Evolutionary conservation across 441 rosid genomes (phyloP).

Genomic region (Omphalea diandra): DNA sequence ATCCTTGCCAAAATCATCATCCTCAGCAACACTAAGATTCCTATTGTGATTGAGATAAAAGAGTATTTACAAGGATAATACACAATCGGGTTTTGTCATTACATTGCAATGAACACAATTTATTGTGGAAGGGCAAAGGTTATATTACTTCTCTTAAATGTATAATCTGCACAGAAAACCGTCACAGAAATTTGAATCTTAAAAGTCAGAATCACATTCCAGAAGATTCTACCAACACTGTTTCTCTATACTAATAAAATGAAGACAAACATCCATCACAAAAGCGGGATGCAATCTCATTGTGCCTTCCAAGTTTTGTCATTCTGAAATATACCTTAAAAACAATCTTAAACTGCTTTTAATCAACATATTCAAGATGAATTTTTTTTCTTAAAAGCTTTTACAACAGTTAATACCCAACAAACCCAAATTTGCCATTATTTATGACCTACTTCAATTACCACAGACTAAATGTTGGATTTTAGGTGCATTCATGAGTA

Average conservation of each 20-base stretch:
- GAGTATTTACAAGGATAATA: constrained; percentile 18
- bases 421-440: too few species aligned
- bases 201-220: not conserved
- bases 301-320: not conserved
- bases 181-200: not conserved
- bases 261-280: not conserved
- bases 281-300: not conserved
- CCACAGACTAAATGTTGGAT: too few species aligned
- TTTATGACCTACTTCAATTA: too few species aligned
- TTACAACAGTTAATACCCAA: too few species aligned
- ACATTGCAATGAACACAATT: not conserved
- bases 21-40: constrained; percentile 85
- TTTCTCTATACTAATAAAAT: not conserved
- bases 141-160: not conserved
- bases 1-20: constrained; percentile 58
- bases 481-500: too few species aligned
- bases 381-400: too few species aligned
- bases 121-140: not conserved
- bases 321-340: too few species aligned
- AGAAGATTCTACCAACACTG: too few species aligned
- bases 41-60: constrained; percentile 46
- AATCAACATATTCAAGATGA: not conserved
- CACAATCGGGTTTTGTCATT: constrained; percentile 16
- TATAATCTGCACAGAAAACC: not conserved
- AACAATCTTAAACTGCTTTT: not conserved